Base-by-base conservation (phyloP, 768 basidiomycete species). In the Hirschioporus abietinus region DNA sequence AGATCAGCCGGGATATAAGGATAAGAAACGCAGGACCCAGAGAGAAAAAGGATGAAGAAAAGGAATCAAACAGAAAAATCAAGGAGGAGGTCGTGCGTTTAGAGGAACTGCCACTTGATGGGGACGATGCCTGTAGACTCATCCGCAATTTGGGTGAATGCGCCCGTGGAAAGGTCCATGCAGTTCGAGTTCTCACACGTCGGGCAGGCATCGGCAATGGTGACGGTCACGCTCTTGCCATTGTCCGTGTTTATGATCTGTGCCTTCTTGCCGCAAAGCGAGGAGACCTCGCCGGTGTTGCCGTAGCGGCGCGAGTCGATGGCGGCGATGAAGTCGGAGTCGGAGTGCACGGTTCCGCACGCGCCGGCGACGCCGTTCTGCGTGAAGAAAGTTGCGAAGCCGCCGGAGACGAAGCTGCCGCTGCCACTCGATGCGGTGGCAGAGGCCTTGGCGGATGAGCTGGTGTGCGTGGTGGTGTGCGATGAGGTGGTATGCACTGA, bases 191-290 rank as follows among this genome's bases (percentile, higher is more conserved):
- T 86, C 65, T 72, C 63, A 79, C 93, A 96, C 23, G 88, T 89
- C 26, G 93, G 93, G 82, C 94, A 97, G 42, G 83, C 88, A 70
- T 95, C 93, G 15, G 84, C 91, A 69, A 97, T 81, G 26, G 80
- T 83, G 60, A 88, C 93, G 3, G 76, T 80, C 66, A 91, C 82
- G n/a, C 76, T 73, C 76, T 87, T 84, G 63, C 83, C 80, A 77
- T 85, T 87, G 26, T 78, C 70, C 62, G 79, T 78, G 79, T 92
- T 91, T 66, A 79, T 87, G 73, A 97, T 84, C 69, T 73, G 70
- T 71, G 96, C 84, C 62, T 77, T 72, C 72, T 81, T 77, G 66
- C 91, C 91, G 72, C 96, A 97, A 70, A 86, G 80, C 9, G 74
- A 26, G 10, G 90, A 91, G 15, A 66, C 67, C 60, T 69, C 76